Evolutionary conservation across 139 green algal species (phyloP), one percentile per base, ranked within the genome.

Genomic region (Chlamydomonas schloesseri): DNA sequence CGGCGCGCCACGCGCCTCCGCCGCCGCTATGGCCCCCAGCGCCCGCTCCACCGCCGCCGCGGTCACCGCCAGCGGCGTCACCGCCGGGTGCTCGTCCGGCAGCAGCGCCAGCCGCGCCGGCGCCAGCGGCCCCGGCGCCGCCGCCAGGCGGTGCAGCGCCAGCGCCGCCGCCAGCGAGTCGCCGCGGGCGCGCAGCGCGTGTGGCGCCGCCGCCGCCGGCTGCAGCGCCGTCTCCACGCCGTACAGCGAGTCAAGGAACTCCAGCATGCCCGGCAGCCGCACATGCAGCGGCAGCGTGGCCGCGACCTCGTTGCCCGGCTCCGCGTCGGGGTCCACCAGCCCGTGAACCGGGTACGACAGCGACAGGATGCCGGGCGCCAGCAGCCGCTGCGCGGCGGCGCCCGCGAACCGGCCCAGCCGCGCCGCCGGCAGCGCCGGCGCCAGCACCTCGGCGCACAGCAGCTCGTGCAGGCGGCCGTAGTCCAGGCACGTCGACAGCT

Each of bases 181-280:
- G 21, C n/a, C 69, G 10, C 69, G 53, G 5, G 65, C 42, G 15
- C 42, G 69, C 33, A 79, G 69, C 17, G 11, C 53, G 34, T 87
- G 55, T 0, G 65, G 5, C 8, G 69, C 14, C 18, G 69, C 53
- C 23, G 64, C 31, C 21, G 81, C 69, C 81, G 65, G 46, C 55
- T 64, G 69, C 69, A 87, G 81, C 69, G 81, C 69, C 34, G 81
- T 87, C 69, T 87, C 81, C 29, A 87, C 33, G 36, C 81, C 81
- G 69, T 79, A 71, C 68, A 87, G 37, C 3, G 20, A 37, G 0
- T 4, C 5, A 53, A 87, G 53, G 68, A 70, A 87, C 55, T 78
- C 81, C 53, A 87, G 69, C 81, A 87, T 71, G 26, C 18, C 33
- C 17, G 81, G 69, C 50, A 87, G 69, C 29, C 81, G 81, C 55